phyloP scores from a whole-genome alignment of 75 land plant genomes.

The Larix kaempferi region DNA sequence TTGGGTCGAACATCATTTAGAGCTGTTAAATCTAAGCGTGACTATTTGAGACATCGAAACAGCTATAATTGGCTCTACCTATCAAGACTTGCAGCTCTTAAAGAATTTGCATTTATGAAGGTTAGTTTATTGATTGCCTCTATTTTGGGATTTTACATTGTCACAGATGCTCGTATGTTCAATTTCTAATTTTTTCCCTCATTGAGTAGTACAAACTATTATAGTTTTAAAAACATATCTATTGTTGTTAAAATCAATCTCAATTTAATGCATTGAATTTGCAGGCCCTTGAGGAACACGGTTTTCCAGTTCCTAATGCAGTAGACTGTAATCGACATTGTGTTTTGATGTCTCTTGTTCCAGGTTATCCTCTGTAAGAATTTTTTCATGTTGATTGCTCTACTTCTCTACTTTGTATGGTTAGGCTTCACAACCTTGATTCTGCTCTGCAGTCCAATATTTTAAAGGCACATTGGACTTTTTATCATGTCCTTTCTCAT shows the following conservation, averaged over 20 bases:
- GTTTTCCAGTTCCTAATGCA: constrained; percentile 96
- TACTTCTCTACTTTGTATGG: no score
- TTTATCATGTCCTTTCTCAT: no score
- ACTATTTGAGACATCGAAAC: constrained; percentile 86
- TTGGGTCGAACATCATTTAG: constrained; percentile 92
- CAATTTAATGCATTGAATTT: constrained; percentile 2
- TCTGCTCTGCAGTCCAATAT: no score
- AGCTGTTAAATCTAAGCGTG: constrained; percentile 98
- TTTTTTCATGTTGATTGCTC: neutral
- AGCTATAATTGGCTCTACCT: constrained; percentile 95
- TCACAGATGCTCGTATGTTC: neutral
- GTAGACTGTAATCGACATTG: constrained; percentile 99
- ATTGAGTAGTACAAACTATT: neutral
- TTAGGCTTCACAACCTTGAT: no score
- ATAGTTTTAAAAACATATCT: neutral
- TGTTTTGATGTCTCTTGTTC: constrained; percentile 93
- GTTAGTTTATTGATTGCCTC: constrained; percentile 21
- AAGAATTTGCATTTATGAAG: constrained; percentile 99
- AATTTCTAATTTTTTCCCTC: neutral
- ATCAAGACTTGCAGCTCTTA: constrained; percentile 98
- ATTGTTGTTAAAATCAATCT: neutral
- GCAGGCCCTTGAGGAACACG: constrained; percentile 93
- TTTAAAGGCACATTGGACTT: no score
- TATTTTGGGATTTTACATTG: neutral
- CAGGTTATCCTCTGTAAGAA: constrained; percentile 95